Conservation (phyloP, 352 stramenopile genomes). For the Phytophthora constricta region DNA sequence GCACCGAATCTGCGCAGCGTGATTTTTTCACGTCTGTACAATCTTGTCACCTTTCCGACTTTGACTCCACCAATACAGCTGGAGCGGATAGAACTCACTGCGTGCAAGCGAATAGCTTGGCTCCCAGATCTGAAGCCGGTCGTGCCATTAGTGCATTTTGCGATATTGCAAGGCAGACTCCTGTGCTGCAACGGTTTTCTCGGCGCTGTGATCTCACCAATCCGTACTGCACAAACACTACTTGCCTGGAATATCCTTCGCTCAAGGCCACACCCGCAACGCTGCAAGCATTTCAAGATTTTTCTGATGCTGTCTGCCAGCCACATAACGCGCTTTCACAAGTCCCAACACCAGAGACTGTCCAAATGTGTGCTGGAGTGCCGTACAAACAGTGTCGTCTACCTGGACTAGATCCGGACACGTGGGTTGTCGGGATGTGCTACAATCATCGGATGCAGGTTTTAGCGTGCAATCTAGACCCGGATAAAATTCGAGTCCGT, state of each 20-base stretch:
- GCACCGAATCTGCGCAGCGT: conserved; percentile 41
- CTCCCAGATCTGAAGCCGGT: conserved; percentile 28
- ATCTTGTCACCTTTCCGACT: conserved; percentile 35
- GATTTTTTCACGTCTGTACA: conserved; percentile 27
- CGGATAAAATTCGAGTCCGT: conserved; percentile 39
- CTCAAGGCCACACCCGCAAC: conserved; percentile 14
- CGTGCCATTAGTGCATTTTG: conserved; percentile 8
- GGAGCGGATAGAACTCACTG: conserved; percentile 35
- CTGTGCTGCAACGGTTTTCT: conserved; percentile 52
- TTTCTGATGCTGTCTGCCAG: conserved; percentile 23
- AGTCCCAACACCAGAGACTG: conserved; percentile 19
- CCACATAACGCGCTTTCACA: conserved; percentile 8
- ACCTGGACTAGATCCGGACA: conserved; percentile 1
- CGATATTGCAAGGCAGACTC: conserved; percentile 20
- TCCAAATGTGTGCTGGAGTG: conserved; percentile 38
- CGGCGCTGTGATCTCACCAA: conserved; percentile 35
- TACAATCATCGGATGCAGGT: conserved; percentile 47
- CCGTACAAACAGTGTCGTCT: conserved; percentile 25
- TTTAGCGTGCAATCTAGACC: conserved; percentile 38
- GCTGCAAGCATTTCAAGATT: conserved; percentile 9
- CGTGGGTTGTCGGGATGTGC: conserved; percentile 38
- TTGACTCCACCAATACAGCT: conserved; percentile 25
- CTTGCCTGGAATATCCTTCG: conserved; percentile 19
- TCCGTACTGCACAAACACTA: conserved; percentile 23
- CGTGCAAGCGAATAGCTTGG: conserved; percentile 10